Evolutionary conservation across 768 basidiomycete species (phyloP).

Genomic region (Psilocybe cubensis): DNA sequence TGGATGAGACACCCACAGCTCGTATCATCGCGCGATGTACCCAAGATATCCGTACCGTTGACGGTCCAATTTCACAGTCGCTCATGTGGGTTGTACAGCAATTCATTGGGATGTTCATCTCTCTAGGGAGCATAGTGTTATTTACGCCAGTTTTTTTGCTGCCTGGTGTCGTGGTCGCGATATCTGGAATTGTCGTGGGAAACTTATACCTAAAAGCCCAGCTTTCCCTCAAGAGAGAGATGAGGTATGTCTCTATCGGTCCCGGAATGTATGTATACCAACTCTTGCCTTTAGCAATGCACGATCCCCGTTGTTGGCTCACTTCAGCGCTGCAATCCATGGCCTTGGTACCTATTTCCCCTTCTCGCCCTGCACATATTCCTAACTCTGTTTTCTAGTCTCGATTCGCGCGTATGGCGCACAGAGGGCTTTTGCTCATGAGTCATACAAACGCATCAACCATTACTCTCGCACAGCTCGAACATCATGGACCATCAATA

Average conservation of each 20-base stretch:
- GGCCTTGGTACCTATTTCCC: conserved; percentile 44
- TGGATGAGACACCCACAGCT: conserved; percentile 26
- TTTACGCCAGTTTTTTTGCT: conserved; percentile 9
- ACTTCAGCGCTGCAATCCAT: conserved; percentile 43
- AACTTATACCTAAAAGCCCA: conserved; percentile 46
- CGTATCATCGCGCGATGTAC: conserved; percentile 21
- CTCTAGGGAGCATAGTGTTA: conserved; percentile 34
- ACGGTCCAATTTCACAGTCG: conserved; percentile 39
- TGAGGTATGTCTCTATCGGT: conserved; percentile 25
- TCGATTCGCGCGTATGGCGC: conserved; percentile 69
- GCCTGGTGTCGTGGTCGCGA: conserved; percentile 29
- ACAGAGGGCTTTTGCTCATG: conserved; percentile 45
- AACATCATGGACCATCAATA: conserved; percentile 53
- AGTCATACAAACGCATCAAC: conserved; percentile 54
- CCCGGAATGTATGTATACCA: conserved; percentile 18
- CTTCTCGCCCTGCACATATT: conserved; percentile 30
- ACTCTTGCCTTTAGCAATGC: conserved; percentile 22
- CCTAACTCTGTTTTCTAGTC: conserved; percentile 21
- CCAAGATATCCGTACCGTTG: conserved; percentile 43
- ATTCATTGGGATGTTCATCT: conserved; percentile 37
- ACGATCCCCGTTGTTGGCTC: conserved; percentile 21
- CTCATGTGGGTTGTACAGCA: conserved; percentile 32
- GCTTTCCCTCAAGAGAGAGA: conserved; percentile 45
- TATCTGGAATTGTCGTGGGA: conserved; percentile 44
- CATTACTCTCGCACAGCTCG: conserved; percentile 48